Evolutionary conservation across 2,329 filamentous ascomycete genomes (phyloP).

Genomic region (Calonectria pauciramosa): DNA sequence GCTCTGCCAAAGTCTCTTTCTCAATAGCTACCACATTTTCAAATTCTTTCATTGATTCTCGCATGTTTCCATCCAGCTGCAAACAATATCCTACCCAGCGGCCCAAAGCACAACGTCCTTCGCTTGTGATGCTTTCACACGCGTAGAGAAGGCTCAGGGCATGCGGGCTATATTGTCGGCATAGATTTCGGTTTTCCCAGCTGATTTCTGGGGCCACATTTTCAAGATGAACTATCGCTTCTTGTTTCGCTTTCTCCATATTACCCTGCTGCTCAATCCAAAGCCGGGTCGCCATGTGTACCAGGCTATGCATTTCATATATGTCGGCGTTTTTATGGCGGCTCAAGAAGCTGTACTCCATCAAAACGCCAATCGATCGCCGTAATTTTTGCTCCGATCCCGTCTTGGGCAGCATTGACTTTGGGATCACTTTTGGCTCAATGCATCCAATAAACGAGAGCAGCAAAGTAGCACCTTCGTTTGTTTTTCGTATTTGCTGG

Average conservation of each 20-base stretch:
- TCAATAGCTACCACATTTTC: neutral
- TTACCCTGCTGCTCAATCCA: conserved; percentile 36
- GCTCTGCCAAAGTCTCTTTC: neutral
- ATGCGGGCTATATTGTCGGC: conserved; percentile 17
- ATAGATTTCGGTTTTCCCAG: neutral
- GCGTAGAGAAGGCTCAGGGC: neutral
- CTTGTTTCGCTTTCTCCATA: accelerated
- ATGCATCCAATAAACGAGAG: conserved; percentile 57
- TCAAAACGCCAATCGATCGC: conserved; percentile 48
- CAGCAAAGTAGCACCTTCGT: conserved; percentile 50
- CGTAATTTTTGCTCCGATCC: conserved; percentile 34
- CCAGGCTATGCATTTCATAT: conserved; percentile 55
- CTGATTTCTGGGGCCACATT: neutral
- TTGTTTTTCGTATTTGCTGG: conserved; percentile 48
- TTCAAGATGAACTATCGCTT: conserved; percentile 1
- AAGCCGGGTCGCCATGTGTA: conserved; percentile 49
- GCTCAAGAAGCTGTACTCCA: conserved; percentile 50
- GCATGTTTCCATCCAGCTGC: neutral
- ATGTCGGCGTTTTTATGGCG: conserved; percentile 39
- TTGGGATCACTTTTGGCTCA: conserved; percentile 55
- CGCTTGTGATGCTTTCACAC: neutral
- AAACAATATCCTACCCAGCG: neutral
- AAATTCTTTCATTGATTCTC: neutral
- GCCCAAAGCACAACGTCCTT: neutral
- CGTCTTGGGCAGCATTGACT: conserved; percentile 46